Conservation (phyloP, 306 rosid species). For the Medicago arabica region DNA sequence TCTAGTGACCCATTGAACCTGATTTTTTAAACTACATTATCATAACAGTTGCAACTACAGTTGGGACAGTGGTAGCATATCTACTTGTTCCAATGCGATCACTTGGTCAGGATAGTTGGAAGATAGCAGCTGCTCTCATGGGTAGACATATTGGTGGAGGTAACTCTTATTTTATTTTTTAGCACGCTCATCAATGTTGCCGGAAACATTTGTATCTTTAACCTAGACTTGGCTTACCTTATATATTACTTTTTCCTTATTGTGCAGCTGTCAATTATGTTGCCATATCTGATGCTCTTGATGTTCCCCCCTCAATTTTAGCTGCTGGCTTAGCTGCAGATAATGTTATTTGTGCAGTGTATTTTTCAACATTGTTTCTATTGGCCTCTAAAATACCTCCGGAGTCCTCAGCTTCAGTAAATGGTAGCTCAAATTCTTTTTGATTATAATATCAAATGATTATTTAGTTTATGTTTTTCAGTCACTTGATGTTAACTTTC, state of each 20-base stretch:
- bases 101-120: conserved; percentile 84
- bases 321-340: conserved; percentile 86
- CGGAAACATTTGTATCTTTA: conserved; percentile 24
- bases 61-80: conserved; percentile 77
- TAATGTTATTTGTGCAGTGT: conserved; percentile 80
- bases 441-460: conserved; percentile 25
- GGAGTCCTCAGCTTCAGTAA: conserved; percentile 51
- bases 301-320: conserved; percentile 60
- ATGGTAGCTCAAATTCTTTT: conserved; percentile 46
- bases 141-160: conserved; percentile 91
- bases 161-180: conserved; percentile 38
- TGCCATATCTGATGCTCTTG: conserved; percentile 73
- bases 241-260: conserved; percentile 14
- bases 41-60: conserved; percentile 67
- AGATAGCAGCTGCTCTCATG: conserved; percentile 86
- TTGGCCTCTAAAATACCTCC: conserved; percentile 74
- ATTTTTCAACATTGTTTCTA: conserved; percentile 70
- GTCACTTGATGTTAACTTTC: neutral
- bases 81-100: conserved; percentile 76
- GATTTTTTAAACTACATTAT: conserved; percentile 24
- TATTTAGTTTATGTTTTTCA: neutral
- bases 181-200: neutral
- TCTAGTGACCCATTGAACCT: conserved; percentile 19
- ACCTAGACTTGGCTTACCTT: neutral
- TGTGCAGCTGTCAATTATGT: conserved; percentile 75